A percentile compares a stretch with the other conserved stretches of the same genome.
phyloP scores from a whole-genome alignment of 768 basidiomycete genomes.

The Leccinum disarticulatum region DNA sequence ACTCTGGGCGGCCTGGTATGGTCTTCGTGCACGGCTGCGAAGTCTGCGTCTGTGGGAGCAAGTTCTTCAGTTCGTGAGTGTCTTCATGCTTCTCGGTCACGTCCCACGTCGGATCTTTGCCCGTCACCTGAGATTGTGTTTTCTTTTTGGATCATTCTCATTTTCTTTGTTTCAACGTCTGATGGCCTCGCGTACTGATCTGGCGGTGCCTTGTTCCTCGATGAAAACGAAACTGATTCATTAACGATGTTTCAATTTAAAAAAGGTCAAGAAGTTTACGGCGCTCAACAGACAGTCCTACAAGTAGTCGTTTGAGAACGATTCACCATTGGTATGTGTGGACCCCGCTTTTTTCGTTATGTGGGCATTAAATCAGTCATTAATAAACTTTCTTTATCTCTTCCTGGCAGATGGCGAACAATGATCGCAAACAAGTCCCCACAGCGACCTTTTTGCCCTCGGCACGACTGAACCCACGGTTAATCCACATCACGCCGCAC shows the following conservation, averaged over 20 bases:
- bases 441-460: too few relatives aligned
- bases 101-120: background rate
- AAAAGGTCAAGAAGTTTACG: slow-evolving; percentile 32
- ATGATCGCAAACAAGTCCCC: too few relatives aligned
- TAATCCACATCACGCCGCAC: too few relatives aligned
- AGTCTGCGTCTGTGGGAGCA: slow-evolving; percentile 24
- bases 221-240: background rate
- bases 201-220: background rate
- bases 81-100: background rate
- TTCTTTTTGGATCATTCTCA: slow-evolving; percentile 9
- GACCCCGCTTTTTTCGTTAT: too few relatives aligned
- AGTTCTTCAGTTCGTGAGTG: slow-evolving; percentile 34
- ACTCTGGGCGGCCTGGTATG: slow-evolving; percentile 27
- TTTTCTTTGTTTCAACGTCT: background rate
- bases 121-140: background rate
- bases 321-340: too few relatives aligned
- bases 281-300: slow-evolving; percentile 37
- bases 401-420: too few relatives aligned
- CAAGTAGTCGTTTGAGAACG: too few relatives aligned
- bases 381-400: too few relatives aligned
- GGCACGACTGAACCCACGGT: too few relatives aligned
- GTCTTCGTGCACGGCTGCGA: slow-evolving; percentile 31
- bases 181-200: background rate
- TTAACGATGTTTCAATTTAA: background rate
- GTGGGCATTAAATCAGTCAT: too few relatives aligned